Evolutionary conservation across 768 basidiomycete species (phyloP).

Genomic region (Xerocomellus dryophilus): DNA sequence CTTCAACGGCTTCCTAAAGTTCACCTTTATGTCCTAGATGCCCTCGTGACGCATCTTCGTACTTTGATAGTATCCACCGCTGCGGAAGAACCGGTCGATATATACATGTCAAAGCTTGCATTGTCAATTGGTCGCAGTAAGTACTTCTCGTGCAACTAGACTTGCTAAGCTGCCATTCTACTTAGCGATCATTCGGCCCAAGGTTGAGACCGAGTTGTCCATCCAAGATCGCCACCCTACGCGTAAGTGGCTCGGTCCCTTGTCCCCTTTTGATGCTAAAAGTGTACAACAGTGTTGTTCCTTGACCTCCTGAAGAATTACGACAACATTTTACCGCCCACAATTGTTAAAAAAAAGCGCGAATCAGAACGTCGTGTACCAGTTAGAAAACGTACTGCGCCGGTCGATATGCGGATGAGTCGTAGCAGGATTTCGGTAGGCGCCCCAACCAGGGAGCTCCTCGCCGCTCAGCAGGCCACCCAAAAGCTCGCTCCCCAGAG

Average conservation of each 20-base stretch:
- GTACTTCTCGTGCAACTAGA: slow-evolving; percentile 26
- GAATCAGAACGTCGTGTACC: slow-evolving; percentile 86
- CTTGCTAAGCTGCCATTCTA: slow-evolving; percentile 2
- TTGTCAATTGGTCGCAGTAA: slow-evolving; percentile 83
- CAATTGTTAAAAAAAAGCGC: slow-evolving; percentile 80
- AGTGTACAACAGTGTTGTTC: slow-evolving; percentile 58
- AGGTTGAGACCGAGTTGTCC: slow-evolving; percentile 75
- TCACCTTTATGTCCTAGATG: slow-evolving; percentile 77
- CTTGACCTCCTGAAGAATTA: slow-evolving; percentile 82
- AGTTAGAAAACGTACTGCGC: slow-evolving; percentile 79
- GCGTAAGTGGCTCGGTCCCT: slow-evolving; percentile 41
- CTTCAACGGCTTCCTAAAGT: slow-evolving; percentile 73
- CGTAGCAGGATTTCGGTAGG: slow-evolving; percentile 72
- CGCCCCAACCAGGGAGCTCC: slow-evolving; percentile 64
- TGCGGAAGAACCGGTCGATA: slow-evolving; percentile 68
- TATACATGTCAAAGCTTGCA: slow-evolving; percentile 84
- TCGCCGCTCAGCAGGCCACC: slow-evolving; percentile 66
- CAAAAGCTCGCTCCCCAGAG: slow-evolving; percentile 46
- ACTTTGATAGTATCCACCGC: slow-evolving; percentile 71
- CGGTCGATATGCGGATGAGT: slow-evolving; percentile 85
- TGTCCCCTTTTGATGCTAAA: neutral
- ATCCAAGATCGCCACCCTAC: slow-evolving; percentile 90
- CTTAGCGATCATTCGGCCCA: slow-evolving; percentile 78
- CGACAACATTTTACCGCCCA: slow-evolving; percentile 68
- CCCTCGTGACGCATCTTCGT: slow-evolving; percentile 67